Conservation (phyloP, 164 flowering plant species). For the Brasenia schreberi region DNA sequence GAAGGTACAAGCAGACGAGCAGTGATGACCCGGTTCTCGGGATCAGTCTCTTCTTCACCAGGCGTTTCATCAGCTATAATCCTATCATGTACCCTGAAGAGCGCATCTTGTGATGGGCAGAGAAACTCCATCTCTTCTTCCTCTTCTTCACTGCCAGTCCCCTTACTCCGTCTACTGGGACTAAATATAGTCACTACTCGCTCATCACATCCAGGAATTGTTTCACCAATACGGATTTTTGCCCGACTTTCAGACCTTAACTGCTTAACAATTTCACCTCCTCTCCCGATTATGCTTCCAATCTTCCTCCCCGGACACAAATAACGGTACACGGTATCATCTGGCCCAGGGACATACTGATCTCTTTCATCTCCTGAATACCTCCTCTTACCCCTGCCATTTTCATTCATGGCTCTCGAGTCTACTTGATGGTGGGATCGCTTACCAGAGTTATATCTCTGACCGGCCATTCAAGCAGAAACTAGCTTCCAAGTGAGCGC, state of each 20-base stretch:
- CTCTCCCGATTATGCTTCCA: constrained; percentile 92
- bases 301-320: constrained; percentile 81
- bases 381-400: constrained; percentile 41
- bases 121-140: constrained; percentile 9
- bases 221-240: constrained; percentile 86
- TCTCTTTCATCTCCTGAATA: constrained; percentile 36
- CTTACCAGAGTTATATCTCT: constrained; percentile 35
- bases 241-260: constrained; percentile 79
- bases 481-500: no score
- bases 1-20: constrained; percentile 82
- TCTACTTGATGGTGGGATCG: constrained; percentile 39
- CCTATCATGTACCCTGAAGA: constrained; percentile 78
- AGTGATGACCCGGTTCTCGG: constrained; percentile 36
- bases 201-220: constrained; percentile 73
- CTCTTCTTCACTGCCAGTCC: constrained; percentile 36
- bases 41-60: constrained; percentile 50
- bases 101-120: constrained; percentile 90
- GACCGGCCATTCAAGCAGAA: constrained; percentile 34
- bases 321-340: constrained; percentile 87
- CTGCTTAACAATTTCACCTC: constrained; percentile 95
- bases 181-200: constrained; percentile 90
- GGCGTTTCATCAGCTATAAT: constrained; percentile 46
- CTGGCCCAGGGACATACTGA: constrained; percentile 38
- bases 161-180: constrained; percentile 54
- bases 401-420: constrained; percentile 14